Conservation (phyloP, 163 green algal species). For the Coccomyxa subellipsoidea region DNA sequence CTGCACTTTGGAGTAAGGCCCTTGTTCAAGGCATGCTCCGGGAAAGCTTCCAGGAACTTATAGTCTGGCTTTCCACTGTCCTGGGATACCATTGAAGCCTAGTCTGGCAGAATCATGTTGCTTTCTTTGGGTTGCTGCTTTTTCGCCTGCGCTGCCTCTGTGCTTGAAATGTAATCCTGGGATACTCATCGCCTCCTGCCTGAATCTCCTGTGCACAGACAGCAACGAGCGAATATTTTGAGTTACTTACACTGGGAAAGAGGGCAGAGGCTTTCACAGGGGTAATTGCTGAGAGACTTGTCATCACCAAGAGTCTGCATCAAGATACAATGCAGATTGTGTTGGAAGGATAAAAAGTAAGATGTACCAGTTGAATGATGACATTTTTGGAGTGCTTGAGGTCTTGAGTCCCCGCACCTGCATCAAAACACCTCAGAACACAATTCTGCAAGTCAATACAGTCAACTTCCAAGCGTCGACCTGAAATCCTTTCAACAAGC, state of each 20-base stretch:
- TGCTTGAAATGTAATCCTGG: background rate
- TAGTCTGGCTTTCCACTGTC: no score
- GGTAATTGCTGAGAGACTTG: background rate
- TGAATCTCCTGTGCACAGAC: background rate
- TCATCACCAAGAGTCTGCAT: background rate
- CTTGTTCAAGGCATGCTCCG: no score
- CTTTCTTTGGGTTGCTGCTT: slow-evolving; percentile 2
- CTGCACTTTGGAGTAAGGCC: no score
- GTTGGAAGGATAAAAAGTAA: background rate
- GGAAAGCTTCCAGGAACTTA: no score
- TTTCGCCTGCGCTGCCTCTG: background rate
- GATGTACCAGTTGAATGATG: background rate
- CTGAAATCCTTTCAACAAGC: background rate
- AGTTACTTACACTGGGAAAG: background rate
- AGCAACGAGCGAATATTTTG: background rate
- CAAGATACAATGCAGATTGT: background rate
- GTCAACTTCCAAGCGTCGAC: no score
- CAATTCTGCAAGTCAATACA: background rate
- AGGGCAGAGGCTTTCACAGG: background rate
- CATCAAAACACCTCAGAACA: no score
- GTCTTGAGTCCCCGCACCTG: background rate
- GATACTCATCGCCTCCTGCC: background rate
- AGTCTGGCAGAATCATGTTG: background rate
- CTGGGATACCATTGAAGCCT: no score
- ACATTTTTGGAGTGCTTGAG: background rate